Conservation (phyloP, 441 rosid species). For the Raphanus hybrid region DNA sequence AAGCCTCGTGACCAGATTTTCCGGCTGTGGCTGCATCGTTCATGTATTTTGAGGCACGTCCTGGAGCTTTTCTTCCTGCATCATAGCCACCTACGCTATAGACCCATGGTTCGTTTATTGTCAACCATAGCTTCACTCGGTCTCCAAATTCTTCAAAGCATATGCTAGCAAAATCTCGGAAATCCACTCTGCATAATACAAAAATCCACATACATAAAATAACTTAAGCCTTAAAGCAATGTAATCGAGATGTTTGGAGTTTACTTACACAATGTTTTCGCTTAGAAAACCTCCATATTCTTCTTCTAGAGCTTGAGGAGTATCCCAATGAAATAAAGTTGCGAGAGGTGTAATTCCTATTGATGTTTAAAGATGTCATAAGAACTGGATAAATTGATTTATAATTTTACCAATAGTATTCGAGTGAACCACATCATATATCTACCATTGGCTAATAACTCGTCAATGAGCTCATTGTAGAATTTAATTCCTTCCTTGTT, state of each 20-base stretch:
- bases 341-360: slow-evolving; percentile 48
- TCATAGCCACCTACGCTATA: slow-evolving; percentile 39
- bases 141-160: slow-evolving; percentile 54
- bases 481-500: too few species aligned
- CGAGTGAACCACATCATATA: neutral
- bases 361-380: neutral
- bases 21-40: too few species aligned
- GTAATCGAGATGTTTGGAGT: neutral
- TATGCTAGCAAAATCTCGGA: slow-evolving; percentile 39
- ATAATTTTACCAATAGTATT: neutral
- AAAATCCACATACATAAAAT: neutral
- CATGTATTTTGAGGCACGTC: neutral
- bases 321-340: slow-evolving; percentile 36
- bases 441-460: slow-evolving; percentile 45
- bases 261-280: slow-evolving; percentile 35
- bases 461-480: slow-evolving; percentile 38
- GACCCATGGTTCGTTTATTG: slow-evolving; percentile 40
- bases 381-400: neutral
- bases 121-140: slow-evolving; percentile 48
- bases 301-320: slow-evolving; percentile 24
- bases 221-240: neutral
- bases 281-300: slow-evolving; percentile 45
- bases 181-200: slow-evolving; percentile 24
- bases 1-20: too few species aligned
- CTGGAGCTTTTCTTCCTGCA: slow-evolving; percentile 35